Percentiles rank a stretch among this genome's conserved stretches.
These are phyloP conservation scores for Smithsoniella earleae DNA, from an alignment of 163 green algal genomes.

Conservation along the genomic window DNA sequence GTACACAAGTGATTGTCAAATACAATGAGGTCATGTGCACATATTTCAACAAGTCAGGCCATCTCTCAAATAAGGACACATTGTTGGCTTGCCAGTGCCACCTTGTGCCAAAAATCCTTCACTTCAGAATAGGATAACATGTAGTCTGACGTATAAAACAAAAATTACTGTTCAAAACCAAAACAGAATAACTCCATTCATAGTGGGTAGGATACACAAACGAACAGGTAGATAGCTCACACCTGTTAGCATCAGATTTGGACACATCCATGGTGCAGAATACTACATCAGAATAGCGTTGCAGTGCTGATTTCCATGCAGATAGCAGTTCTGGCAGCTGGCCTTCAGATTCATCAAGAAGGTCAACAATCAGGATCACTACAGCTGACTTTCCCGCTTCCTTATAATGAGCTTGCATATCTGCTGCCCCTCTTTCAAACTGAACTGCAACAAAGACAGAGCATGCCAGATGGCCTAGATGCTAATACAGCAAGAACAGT, in stretches of 20 bases:
- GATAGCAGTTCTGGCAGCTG: not conserved
- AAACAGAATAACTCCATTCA: not conserved
- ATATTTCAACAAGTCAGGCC: no score
- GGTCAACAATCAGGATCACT: not conserved
- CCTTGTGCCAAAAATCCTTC: no score
- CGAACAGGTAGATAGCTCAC: not conserved
- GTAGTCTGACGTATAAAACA: no score
- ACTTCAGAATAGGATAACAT: no score
- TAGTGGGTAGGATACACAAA: not conserved
- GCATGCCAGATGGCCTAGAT: not conserved
- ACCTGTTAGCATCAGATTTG: slow-evolving; percentile 3
- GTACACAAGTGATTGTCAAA: no score
- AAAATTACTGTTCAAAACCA: no score
- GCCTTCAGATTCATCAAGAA: not conserved
- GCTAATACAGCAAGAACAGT: not conserved
- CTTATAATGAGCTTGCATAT: not conserved
- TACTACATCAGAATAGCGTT: not conserved
- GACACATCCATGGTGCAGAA: not conserved
- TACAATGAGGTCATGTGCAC: no score
- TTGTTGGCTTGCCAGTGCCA: no score
- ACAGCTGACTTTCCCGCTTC: not conserved
- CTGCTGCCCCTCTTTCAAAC: not conserved
- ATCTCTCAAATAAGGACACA: no score
- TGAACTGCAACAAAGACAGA: not conserved
- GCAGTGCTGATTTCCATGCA: not conserved